Evolutionary conservation across 306 rosid species (phyloP), one percentile per base, ranked within the genome.

Genomic region (Trifolium subterraneum): DNA sequence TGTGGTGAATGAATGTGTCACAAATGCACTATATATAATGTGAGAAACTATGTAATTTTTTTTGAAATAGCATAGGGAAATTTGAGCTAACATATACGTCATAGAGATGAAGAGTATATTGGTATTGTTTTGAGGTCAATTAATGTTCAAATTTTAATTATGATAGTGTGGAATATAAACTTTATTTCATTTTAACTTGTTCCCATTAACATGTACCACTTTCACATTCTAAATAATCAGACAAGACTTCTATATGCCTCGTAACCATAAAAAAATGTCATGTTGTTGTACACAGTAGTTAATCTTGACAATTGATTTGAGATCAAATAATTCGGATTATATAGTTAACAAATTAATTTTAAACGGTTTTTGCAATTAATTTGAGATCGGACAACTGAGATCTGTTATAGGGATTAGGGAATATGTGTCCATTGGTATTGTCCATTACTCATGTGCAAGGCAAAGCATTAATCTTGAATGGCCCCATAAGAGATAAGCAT

Each of bases 61-160:
- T 10, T 9, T 54, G 60, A 15, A 15, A 50, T n/a, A 20, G 60
- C 51, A 41, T 9, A 68, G 45, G 38, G 39, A 38, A n/a, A 39
- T 47, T 75, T 85, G 82, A 81, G 68, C 78, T 85, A 79, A 85
- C 64, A 44, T 55, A 38, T 14, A 82, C 82, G 86, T 72, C 86
- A 76, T 61, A 23, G 36, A 60, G 8, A 42, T 38, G 87, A 77
- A 39, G 81, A 29, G 84, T 42, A 12, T 67, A 12, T 67, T 10
- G 64, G 70, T 14, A 51, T 71, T 71, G 67, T 68, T 54, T 31
- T 79, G 13, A 55, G 64, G 76, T 79, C 76, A 59, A n/a, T n/a
- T n/a, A n/a, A 71, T 52, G 27, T 41, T 83, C 65, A 5, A 51
- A 25, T 52, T 39, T 16, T 20, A 69, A 79, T 79, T 55, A 83